Evolutionary conservation across 2,329 filamentous ascomycete species (phyloP), one percentile per base, ranked within the genome.

Genomic region (Fusarium sp.): DNA sequence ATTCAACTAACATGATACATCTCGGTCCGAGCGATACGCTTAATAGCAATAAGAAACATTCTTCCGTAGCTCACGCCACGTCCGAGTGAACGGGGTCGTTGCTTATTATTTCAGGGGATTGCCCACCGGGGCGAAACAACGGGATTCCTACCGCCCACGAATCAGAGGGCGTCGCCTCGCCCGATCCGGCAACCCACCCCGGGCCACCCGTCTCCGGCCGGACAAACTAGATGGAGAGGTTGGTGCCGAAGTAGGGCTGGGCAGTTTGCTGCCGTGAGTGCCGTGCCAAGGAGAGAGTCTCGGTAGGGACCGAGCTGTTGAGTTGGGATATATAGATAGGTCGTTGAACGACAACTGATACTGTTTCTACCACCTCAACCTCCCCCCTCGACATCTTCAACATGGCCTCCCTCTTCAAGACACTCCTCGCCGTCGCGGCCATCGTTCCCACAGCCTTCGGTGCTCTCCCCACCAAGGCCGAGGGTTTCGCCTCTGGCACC

Each of bases 401-500:
- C 33, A 73, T 71, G 68, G 65, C 56, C 56, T 71, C 68, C 53
- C 53, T 71, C n/a, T 69, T 71, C 65, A 69, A 69, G 51, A 61
- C 68, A 31, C 62, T 71, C 58, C 58, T 71, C 18, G 68, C 68
- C 58, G 42, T 71, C 42, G 59, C 68, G 42, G 58, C 68, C 33
- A 44, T 72, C 34, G 38, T 74, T n/a, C 69, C 71, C 46, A 58
- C 66, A 9, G 63, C 65, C 56, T 46, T 74, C 14, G 59, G 66
- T 38, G 75, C 77, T 46, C 61, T 79, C 55, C 69, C 73, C 20
- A 80, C 81, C 53, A 66, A 78, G n/a, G 78, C 81, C 13, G 77
- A 82, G 65, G 81, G 81, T 7, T 82, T 83, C 68, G 81, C 79
- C 53, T 78, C 79, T 63, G 85, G 86, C 53, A 85, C 87, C 27